A percentile compares a stretch with the other conserved stretches of the same genome.
These are phyloP conservation scores for Butyriboletus loyo DNA, from an alignment of 768 basidiomycete species.

Conservation along the genomic window DNA sequence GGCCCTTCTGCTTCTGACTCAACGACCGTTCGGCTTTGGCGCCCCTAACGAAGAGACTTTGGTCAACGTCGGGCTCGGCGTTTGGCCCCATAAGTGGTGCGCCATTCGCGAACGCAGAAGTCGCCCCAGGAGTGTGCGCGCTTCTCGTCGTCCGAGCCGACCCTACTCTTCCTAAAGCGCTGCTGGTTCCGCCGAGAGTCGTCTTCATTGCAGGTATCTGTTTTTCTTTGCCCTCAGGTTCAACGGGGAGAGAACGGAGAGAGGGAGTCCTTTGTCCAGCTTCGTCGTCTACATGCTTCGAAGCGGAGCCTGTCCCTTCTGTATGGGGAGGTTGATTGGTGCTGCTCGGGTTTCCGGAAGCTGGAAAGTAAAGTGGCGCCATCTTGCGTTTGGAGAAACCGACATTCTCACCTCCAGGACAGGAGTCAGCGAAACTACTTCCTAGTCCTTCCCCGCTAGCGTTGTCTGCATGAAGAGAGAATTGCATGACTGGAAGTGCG, in stretches of 20 bases:
- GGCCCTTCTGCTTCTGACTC: conserved; percentile 48
- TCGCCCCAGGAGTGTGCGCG: conserved; percentile 8
- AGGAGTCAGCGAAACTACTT: neutral
- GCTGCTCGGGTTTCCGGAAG: neutral
- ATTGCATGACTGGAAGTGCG: conserved; percentile 39
- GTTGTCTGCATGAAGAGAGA: neutral
- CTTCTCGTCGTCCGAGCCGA: conserved; percentile 26
- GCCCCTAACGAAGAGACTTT: conserved; percentile 40
- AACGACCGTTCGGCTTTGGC: conserved; percentile 47
- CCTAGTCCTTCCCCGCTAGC: neutral
- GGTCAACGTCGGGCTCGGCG: conserved; percentile 41
- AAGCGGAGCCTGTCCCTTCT: neutral
- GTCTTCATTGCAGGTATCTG: neutral
- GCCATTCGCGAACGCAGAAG: conserved; percentile 48
- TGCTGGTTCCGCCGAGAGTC: neutral
- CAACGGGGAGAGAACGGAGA: conserved; percentile 24
- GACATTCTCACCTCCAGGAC: conserved; percentile 1
- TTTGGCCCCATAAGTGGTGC: conserved; percentile 51
- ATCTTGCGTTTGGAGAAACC: neutral
- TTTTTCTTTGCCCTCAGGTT: conserved; percentile 5
- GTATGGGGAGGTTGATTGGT: neutral
- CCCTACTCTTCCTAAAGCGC: conserved; percentile 11
- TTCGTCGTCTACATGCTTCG: neutral
- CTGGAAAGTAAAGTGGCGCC: neutral
- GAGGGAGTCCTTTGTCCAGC: conserved; percentile 10